Base-by-base conservation (phyloP, 805 yeast species). In the Kluyveromyces nonfermentans region DNA sequence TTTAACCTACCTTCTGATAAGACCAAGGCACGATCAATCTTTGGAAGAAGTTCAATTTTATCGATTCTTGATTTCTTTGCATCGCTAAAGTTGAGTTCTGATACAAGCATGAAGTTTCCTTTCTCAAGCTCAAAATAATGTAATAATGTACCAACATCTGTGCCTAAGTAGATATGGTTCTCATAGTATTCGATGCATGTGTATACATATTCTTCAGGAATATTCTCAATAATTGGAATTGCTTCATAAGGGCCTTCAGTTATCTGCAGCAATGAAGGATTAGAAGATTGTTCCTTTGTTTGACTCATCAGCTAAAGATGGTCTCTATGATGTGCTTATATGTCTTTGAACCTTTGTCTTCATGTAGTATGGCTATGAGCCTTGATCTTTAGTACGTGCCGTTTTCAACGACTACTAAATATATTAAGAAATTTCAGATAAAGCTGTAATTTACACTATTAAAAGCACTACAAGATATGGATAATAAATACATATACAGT, bases 101-200 rank as follows among this genome's bases (percentile, higher is more conserved):
- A 59, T 6, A 62, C 60, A 18, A 62, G 46, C 50, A 60, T 50
- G 33, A 54, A 62, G 38, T 60, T 58, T 7, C 51, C 52, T 20
- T 49, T 51, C 38, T 60, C 64, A 19, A 62, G 54, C 38, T 62
- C 67, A 43, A 57, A 61, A 37, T 60, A 62, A 40, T 62, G 67
- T 36, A 62, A 34, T 14, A 62, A 46, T 21, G 59, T 64, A 19
- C 67, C 67, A 3, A 50, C 46, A 1, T 44, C 40, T 1, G 64
- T 57, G 2, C 65, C 67, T 9, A 62, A 41, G 42, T 60, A 62
- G 15, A 62, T 46, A 43, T 62, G 59, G 17, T 59, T 50, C 7
- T 59, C 63, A 39, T 53, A 56, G 5, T 62, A 53, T 36, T 58
- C 62, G 35, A 53, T 50, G 15, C 52, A 45, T 12, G 59, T 50